Percentiles rank a stretch among this genome's conserved stretches.
Conservation (phyloP, 352 stramenopile species). For the Phytophthora lateralis region DNA sequence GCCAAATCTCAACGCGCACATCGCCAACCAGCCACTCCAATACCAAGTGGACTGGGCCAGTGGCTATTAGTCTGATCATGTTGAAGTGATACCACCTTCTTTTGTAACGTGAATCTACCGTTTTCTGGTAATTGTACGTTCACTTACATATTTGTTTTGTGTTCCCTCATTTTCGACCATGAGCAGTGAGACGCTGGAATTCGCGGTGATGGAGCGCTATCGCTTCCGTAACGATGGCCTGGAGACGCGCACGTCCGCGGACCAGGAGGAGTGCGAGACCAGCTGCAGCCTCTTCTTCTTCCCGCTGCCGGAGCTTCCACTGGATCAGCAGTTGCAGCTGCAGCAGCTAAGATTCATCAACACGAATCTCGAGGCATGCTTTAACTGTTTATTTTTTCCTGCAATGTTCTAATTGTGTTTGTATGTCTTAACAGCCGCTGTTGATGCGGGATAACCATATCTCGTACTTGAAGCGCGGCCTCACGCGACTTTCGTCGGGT, state of each 20-base stretch:
- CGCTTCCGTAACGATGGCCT: constrained; percentile 62
- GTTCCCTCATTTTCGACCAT: constrained; percentile 4
- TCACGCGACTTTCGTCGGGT: constrained; percentile 68
- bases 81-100: neutral
- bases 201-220: constrained; percentile 46
- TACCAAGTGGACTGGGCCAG: constrained; percentile 33
- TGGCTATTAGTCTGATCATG: constrained; percentile 24
- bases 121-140: too few relatives aligned
- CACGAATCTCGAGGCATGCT: constrained; percentile 47
- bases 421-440: constrained; percentile 35
- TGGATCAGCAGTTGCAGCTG: constrained; percentile 85
- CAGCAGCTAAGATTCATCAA: constrained; percentile 84
- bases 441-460: constrained; percentile 90
- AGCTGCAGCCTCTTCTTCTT: constrained; percentile 94
- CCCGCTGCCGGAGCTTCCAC: constrained; percentile 73
- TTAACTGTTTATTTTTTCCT: constrained; percentile 1
- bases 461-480: constrained; percentile 71
- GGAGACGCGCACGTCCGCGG: constrained; percentile 54
- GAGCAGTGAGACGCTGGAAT: constrained; percentile 17
- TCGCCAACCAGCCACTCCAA: constrained; percentile 22
- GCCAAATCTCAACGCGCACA: constrained; percentile 45
- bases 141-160: too few relatives aligned
- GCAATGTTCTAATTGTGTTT: neutral
- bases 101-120: too few relatives aligned
- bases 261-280: constrained; percentile 89